phyloP scores from a whole-genome alignment of 164 flowering plant species.

The Saururus chinensis region DNA sequence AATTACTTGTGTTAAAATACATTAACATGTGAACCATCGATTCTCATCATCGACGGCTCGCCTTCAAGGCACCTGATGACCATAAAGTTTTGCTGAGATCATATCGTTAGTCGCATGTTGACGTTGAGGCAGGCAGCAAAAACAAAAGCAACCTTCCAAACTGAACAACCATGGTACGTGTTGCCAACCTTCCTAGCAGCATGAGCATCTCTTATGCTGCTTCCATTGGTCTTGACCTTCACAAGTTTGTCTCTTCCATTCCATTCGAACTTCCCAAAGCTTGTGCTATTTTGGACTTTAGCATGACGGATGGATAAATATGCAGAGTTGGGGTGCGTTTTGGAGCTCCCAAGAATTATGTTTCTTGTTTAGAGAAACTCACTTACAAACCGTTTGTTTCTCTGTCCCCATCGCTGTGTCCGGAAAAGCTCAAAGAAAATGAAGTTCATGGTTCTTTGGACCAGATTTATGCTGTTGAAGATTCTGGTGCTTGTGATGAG shows the following conservation, averaged over 20 bases:
- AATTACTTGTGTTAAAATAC: no score
- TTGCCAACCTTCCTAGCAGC: not conserved
- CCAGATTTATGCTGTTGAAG: not conserved
- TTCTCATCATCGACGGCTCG: no score
- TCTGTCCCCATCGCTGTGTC: not conserved
- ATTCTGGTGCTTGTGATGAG: not conserved
- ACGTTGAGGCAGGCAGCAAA: not conserved
- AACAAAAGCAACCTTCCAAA: not conserved
- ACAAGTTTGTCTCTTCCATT: not conserved
- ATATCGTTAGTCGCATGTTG: not conserved
- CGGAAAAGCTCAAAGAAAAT: not conserved
- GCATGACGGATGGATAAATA: not conserved
- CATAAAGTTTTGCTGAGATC: not conserved
- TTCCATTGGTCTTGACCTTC: not conserved
- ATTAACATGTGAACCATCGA: no score
- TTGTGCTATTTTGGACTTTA: not conserved
- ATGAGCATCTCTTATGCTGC: not conserved
- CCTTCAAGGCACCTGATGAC: no score
- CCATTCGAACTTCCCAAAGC: conserved; percentile 10
- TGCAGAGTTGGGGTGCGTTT: not conserved
- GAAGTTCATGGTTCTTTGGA: not conserved
- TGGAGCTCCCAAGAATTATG: not conserved
- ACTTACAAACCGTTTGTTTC: not conserved
- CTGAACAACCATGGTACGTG: not conserved
- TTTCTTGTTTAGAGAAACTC: not conserved